phyloP scores from a whole-genome alignment of 495 filamentous ascomycete species.

The Podospora fimiseda region DNA sequence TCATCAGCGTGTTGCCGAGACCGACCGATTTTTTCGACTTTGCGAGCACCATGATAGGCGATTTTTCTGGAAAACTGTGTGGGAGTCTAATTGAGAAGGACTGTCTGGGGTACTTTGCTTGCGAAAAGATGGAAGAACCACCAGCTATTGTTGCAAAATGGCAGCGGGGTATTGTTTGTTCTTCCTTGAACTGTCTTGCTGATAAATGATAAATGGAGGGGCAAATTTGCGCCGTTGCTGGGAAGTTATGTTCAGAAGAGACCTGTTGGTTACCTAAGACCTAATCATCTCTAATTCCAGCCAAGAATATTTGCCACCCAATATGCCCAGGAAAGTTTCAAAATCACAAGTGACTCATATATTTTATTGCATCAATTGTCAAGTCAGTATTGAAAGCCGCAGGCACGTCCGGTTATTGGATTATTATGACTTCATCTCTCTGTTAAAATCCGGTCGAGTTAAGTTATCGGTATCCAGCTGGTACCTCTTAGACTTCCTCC shows the following conservation, averaged over 20 bases:
- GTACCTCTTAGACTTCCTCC: neutral
- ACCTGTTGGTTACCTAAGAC: neutral
- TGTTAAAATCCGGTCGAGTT: neutral
- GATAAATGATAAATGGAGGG: slow-evolving; percentile 38
- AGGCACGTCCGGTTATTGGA: too few relatives aligned
- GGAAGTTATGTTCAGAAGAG: neutral
- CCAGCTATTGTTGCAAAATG: neutral
- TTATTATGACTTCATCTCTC: too few relatives aligned
- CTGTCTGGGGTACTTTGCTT: slow-evolving; percentile 3
- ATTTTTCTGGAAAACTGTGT: neutral
- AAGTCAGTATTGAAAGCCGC: too few relatives aligned
- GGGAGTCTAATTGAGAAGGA: neutral
- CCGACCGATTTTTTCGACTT: slow-evolving; percentile 95
- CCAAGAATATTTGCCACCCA: neutral
- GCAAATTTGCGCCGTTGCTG: slow-evolving; percentile 28
- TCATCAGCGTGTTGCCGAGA: slow-evolving; percentile 79
- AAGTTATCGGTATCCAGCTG: neutral
- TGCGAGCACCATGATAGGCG: slow-evolving; percentile 70
- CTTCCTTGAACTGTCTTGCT: slow-evolving; percentile 16
- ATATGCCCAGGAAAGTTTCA: neutral
- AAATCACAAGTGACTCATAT: neutral
- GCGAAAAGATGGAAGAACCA: neutral
- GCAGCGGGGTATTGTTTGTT: slow-evolving; percentile 10
- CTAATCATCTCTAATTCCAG: neutral
- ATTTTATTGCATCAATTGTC: too few relatives aligned